Conservation (phyloP, 139 green algal species). For the Penium margaritaceum region DNA sequence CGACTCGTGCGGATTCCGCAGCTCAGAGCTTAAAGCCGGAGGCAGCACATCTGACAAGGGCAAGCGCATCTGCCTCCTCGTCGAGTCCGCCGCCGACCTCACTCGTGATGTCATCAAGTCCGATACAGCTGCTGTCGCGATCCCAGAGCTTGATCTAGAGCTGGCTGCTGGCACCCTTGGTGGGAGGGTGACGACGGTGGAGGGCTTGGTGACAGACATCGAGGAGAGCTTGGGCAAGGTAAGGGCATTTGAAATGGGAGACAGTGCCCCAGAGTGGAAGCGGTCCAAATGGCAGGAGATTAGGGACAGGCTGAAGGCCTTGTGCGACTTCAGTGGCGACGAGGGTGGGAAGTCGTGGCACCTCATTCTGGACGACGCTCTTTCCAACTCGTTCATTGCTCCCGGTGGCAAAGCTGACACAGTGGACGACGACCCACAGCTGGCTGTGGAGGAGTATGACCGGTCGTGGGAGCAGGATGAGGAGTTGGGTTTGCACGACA, state of each 20-base stretch:
- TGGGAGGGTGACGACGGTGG: conserved; percentile 63
- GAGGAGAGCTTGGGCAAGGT: conserved; percentile 35
- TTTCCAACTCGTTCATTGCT: conserved; percentile 61
- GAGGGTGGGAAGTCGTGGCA: too few species aligned
- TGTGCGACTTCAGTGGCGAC: too few species aligned
- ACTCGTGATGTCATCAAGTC: conserved; percentile 64
- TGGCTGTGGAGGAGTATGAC: conserved; percentile 36
- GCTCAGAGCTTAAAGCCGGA: conserved; percentile 46
- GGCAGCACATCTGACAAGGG: conserved; percentile 27
- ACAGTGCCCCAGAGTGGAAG: conserved; percentile 41
- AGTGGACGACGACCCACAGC: neutral
- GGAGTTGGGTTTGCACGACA: conserved; percentile 35
- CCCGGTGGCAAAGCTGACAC: neutral
- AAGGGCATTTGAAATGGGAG: conserved; percentile 53
- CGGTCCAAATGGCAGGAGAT: conserved; percentile 7
- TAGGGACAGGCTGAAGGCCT: too few species aligned
- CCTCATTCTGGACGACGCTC: conserved; percentile 52
- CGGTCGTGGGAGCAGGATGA: conserved; percentile 44
- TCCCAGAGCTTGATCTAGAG: conserved; percentile 63
- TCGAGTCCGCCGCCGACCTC: conserved; percentile 51
- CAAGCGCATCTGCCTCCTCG: conserved; percentile 24
- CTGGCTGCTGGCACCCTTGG: conserved; percentile 53
- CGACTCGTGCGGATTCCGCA: conserved; percentile 56
- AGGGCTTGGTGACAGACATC: conserved; percentile 49
- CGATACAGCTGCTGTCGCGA: conserved; percentile 48